Base-by-base conservation (phyloP, 2,329 filamentous ascomycete species). In the Macroventuria anomochaeta region DNA sequence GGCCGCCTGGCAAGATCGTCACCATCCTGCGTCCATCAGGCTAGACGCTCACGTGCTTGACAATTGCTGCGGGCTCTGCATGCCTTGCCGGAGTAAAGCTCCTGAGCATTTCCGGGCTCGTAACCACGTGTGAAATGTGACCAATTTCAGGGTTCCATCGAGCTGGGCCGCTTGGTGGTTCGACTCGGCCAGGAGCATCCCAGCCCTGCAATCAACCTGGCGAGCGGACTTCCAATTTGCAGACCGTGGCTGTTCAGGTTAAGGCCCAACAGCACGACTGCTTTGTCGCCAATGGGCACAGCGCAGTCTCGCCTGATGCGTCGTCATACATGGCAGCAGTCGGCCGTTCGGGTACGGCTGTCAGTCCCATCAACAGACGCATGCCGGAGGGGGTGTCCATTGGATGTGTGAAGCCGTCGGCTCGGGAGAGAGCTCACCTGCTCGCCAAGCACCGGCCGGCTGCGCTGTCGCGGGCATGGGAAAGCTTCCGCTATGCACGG, bases 381-480 rank as follows among this genome's bases (percentile, higher is more conserved):
- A 29, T 49, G 37, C 53, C 58, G 57, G 51, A 46, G 29, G 49
- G 26, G 12, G 31, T 13, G 49, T 58, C 51, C 20, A 55, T 49
- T 60, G 58, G 55, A 34, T 18, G 41, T 50, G 48, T 43, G 49
- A 36, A 56, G 55, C 58, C 60, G 58, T 57, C 61, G 59, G 62
- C 52, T 65, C 61, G 62, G 56, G 54, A 53, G 32, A 15, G 42
- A 12, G 48, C 28, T 41, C 36, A 40, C 18, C 33, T 46, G 28
- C 38, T 25, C 26, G 54, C 54, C 59, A 61, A 61, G 62, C 46
- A 41, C 39, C 32, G 21, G 21, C 20, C 18, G 38, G 55, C 46
- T 55, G 52, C 41, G 46, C 53, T 54, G 41, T 62, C 38, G 56
- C 59, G 59, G 61, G 50, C 28, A 34, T 39, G 44, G 51, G 31